Percentiles rank a stretch among this genome's conserved stretches.
Evolutionary conservation across 2,329 filamentous ascomycete species (phyloP).

Genomic region (Graphiopsis chlorocephala): DNA sequence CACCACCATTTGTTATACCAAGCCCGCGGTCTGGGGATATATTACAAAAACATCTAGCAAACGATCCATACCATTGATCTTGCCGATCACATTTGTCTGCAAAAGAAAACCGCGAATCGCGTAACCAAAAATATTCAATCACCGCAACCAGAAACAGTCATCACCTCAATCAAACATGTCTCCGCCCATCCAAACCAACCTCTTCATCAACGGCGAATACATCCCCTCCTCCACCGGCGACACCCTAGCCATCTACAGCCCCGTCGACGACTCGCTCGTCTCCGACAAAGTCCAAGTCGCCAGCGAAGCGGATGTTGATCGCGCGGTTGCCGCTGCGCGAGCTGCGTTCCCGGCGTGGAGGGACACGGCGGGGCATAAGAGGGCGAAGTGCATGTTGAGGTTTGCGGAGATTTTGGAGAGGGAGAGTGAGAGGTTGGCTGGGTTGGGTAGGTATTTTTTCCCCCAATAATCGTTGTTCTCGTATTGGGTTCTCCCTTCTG

Average conservation of each 20-base stretch:
- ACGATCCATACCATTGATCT: not conserved
- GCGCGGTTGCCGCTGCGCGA: constrained; percentile 60
- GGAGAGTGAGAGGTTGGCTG: constrained; percentile 54
- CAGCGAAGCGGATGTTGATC: constrained; percentile 53
- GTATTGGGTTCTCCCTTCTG: not conserved
- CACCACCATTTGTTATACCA: not conserved
- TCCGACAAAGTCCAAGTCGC: constrained; percentile 49
- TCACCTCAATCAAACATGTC: not conserved
- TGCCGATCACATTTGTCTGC: too few relatives aligned
- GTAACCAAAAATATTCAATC: not conserved
- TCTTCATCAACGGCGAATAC: constrained; percentile 37
- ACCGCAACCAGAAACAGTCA: not conserved
- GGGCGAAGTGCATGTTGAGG: constrained; percentile 67
- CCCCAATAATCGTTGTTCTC: constrained; percentile 37
- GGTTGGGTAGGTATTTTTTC: constrained; percentile 44
- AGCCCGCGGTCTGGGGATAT: not conserved
- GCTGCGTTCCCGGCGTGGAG: constrained; percentile 68
- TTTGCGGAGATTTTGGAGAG: constrained; percentile 48
- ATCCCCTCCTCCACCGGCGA: constrained; percentile 33
- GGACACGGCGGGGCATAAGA: constrained; percentile 55
- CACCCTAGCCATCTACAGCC: constrained; percentile 50
- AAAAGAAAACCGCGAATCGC: not conserved
- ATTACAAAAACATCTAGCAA: not conserved
- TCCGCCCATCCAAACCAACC: constrained; percentile 38
- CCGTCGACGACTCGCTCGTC: constrained; percentile 49